Base-by-base conservation (phyloP, 2,329 filamentous ascomycete genomes). In the Arachnopeziza araneosa region DNA sequence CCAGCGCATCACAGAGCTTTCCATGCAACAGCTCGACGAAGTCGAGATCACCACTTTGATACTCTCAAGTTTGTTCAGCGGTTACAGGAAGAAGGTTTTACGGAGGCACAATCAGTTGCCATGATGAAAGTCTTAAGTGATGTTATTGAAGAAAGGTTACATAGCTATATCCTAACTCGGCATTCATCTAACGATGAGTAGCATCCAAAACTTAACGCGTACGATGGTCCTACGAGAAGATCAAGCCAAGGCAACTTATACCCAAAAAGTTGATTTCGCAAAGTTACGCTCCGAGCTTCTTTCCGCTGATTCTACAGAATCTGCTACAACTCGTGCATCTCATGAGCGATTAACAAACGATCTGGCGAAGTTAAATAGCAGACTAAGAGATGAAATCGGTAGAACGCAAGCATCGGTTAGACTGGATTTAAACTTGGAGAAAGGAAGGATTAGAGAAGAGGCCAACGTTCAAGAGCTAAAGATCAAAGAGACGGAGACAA, bases 211-310 rank as follows among this genome's bases (percentile, higher is more conserved):
- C 75, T 83, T 99, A 55, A 98, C 93, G 0, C 87, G 93, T 65
- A 98, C 93, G 19, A 99, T 99, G 95, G 95, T 99, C 50, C 84
- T 96, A 53, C 91, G 93, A 71, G 95, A 99, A 77, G 95, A 96
- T 77, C 85, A 91, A 64, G 89, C 91, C 70, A 90, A 90, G 71
- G 88, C 89, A 26, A 88, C 85, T 2, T 89, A 89, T 73, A 87
- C 86, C 1, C 86, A 98, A 74, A 98, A 98, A 75, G 95, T 98
- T 64, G 95, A 99, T 77, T 98, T 99, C 72, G 93, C 93, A 63
- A 97, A 98, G 79, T 86, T 98, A 51, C 91, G 95, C 66, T 96
- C 91, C 60, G 95, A 99, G 75, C 86, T 99, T 23, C 84, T 97
- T 23, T 93, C 91, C 6, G 88, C 93, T 55, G 95, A 98, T 77